These are phyloP conservation scores for Fraxinus ornus DNA, from an alignment of 305 asterid species.

Conservation along the genomic window DNA sequence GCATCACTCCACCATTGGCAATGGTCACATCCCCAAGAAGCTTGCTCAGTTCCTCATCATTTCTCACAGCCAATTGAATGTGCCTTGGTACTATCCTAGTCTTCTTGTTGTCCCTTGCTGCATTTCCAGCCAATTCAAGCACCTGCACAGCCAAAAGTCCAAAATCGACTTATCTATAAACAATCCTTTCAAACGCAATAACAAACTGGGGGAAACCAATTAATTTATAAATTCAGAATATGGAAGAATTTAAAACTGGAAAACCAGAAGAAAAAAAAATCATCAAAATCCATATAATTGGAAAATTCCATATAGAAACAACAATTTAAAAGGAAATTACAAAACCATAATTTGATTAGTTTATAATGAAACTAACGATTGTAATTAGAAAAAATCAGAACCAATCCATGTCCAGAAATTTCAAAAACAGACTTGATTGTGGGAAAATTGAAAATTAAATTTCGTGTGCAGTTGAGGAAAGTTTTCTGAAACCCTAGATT, in stretches of 20 bases:
- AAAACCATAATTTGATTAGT: background rate
- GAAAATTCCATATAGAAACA: background rate
- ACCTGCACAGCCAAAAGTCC: background rate
- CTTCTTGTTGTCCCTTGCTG: slow-evolving; percentile 16
- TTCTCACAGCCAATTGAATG: slow-evolving; percentile 9
- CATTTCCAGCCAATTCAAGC: slow-evolving; percentile 23
- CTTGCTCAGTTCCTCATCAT: slow-evolving; percentile 18
- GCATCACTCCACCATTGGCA: slow-evolving; percentile 23
- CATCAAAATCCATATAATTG: background rate
- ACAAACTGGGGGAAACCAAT: background rate
- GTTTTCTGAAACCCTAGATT: background rate
- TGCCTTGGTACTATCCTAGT: slow-evolving; percentile 11
- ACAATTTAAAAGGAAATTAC: background rate
- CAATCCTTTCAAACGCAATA: background rate
- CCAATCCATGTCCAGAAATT: background rate
- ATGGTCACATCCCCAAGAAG: slow-evolving; percentile 22
- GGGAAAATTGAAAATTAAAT: background rate
- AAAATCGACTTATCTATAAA: background rate
- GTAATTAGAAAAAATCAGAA: background rate
- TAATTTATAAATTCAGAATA: background rate
- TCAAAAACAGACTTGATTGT: background rate
- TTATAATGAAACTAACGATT: background rate
- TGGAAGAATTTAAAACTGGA: background rate
- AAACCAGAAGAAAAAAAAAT: background rate
- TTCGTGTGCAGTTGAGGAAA: background rate